A percentile compares a stretch with the other conserved stretches of the same genome.
Evolutionary conservation across 2,329 filamentous ascomycete species (phyloP).

Genomic region (Triangularia setosa): DNA sequence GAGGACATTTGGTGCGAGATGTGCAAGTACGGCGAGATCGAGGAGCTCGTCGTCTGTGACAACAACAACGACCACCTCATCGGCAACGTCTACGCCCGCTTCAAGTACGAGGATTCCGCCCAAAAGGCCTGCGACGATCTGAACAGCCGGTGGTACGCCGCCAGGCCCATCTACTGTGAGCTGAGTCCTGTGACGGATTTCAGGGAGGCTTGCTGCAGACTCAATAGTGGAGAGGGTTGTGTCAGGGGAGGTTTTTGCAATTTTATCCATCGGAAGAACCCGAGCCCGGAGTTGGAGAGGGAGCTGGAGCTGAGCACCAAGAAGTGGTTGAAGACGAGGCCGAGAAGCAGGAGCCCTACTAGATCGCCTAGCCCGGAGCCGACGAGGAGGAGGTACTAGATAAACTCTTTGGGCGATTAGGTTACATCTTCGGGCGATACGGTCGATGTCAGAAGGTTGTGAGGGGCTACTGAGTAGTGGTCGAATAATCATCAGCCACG

Average conservation of each 20-base stretch:
- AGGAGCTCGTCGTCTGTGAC: constrained; percentile 97
- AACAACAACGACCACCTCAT: constrained; percentile 99
- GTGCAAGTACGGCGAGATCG: constrained; percentile 96
- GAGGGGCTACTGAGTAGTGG: not conserved
- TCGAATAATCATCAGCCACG: not conserved
- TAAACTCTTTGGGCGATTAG: not conserved
- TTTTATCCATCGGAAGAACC: constrained; percentile 98
- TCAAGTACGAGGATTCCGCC: constrained; percentile 98
- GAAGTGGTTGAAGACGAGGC: constrained; percentile 88
- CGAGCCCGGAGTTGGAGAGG: constrained; percentile 78
- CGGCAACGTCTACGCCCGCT: constrained; percentile 97
- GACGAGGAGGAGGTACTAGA: constrained; percentile 63
- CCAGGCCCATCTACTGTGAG: constrained; percentile 96
- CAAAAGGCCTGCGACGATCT: constrained; percentile 91
- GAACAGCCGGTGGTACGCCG: constrained; percentile 95
- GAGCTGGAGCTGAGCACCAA: constrained; percentile 86
- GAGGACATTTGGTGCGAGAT: constrained; percentile 99
- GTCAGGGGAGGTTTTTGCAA: constrained; percentile 97
- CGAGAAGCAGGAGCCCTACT: constrained; percentile 74
- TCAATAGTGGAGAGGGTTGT: constrained; percentile 93
- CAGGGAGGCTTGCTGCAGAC: constrained; percentile 90
- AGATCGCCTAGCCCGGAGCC: constrained; percentile 86
- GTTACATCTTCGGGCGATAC: too few species aligned
- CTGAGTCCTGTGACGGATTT: constrained; percentile 96
- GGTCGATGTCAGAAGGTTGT: too few species aligned